Evolutionary conservation across 768 basidiomycete genomes (phyloP).

Genomic region (Agrocybe praecox): DNA sequence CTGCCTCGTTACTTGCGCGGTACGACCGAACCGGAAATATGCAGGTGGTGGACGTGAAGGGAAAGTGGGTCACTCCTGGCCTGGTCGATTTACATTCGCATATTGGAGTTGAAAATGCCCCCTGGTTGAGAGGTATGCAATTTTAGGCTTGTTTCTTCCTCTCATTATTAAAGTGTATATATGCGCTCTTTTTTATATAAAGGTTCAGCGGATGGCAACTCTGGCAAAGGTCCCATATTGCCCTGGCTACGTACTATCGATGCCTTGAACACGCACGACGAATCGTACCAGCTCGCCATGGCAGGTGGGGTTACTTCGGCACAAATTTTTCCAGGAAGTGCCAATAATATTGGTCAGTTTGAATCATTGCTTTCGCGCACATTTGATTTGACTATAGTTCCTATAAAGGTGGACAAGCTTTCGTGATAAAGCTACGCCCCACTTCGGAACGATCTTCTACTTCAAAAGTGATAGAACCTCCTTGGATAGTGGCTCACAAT

Average conservation of each 20-base stretch:
- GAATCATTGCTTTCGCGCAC: not conserved
- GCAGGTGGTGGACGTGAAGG: slow-evolving; percentile 52
- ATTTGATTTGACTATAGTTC: not conserved
- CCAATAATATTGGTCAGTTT: slow-evolving; percentile 55
- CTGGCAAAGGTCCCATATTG: slow-evolving; percentile 46
- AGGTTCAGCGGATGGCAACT: slow-evolving; percentile 61
- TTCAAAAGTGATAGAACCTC: slow-evolving; percentile 75
- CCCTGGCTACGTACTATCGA: slow-evolving; percentile 75
- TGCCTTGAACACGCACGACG: slow-evolving; percentile 76
- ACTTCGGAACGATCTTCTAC: slow-evolving; percentile 68
- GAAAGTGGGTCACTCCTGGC: slow-evolving; percentile 79
- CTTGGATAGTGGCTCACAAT: slow-evolving; percentile 50
- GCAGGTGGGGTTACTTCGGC: slow-evolving; percentile 77
- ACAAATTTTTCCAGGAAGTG: slow-evolving; percentile 74
- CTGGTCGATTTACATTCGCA: slow-evolving; percentile 59
- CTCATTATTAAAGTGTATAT: no score
- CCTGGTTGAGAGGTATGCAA: slow-evolving; percentile 31
- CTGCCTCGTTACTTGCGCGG: slow-evolving; percentile 17
- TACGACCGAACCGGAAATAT: slow-evolving; percentile 19
- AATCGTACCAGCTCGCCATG: slow-evolving; percentile 55
- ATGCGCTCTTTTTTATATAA: not conserved
- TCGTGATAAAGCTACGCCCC: slow-evolving; percentile 74
- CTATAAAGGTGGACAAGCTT: slow-evolving; percentile 76
- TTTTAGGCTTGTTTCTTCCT: no score
- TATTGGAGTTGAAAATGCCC: slow-evolving; percentile 37